Evolutionary conservation across 2,329 filamentous ascomycete species (phyloP), one percentile per base, ranked within the genome.

Genomic region (Penicillium sp.): DNA sequence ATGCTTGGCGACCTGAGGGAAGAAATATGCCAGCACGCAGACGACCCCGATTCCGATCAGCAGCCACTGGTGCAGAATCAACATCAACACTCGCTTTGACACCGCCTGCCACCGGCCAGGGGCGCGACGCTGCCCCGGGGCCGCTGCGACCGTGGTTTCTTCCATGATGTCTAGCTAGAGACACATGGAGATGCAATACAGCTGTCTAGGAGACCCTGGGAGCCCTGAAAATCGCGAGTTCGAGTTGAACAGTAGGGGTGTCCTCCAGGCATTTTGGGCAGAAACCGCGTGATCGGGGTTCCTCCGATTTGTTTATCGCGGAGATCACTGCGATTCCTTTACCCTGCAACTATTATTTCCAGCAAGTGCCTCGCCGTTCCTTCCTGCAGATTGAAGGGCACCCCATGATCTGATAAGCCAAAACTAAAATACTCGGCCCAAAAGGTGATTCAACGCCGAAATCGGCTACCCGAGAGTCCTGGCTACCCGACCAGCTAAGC

Each of bases 1-100:
- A 42, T 75, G 67, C 59, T 79, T 81, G 41, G 69, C 68, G 3
- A 72, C 66, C 49, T 79, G 72, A 6, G 80, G 72, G 61, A 81
- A 72, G 71, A 80, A 68, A 57, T 77, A 78, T 45, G 80, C 82
- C 58, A 78, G 74, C 64, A 70, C 72, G 68, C 71, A 77, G 27
- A 74, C 70, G 20, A 81, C 53, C 1, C 73, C 80, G 57, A 87
- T 82, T 15, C 78, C 81, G 48, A 86, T 75, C 15, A 87, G 73
- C 48, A 87, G 78, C 80, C 83, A 87, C 70, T 87, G 83, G 47
- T 79, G 77, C 4, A 72, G 58, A 44, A 72, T 55, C 39, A 69
- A 60, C n/a, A 50, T 47, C 4, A 60, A 25, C 28, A 56, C 53
- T 10, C 50, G 55, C 37, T 62, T 65, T n/a, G 50, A 15, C 23